Conservation (phyloP, 2,329 filamentous ascomycete genomes). For the Aureobasidium leucospermi region DNA sequence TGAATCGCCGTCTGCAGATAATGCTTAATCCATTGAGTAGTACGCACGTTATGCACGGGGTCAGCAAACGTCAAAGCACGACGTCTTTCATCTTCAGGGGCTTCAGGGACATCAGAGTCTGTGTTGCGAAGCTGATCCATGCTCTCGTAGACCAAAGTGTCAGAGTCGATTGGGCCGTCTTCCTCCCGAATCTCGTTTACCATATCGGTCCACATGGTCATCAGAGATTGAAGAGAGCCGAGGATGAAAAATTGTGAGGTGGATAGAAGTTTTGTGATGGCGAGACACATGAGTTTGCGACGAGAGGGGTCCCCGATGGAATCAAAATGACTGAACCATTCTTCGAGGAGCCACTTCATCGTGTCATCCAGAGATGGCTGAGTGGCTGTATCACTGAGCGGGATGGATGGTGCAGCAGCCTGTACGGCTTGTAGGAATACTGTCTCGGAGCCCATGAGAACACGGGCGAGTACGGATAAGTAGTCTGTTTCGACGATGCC, state of each 20-base stretch:
- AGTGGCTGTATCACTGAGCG: conserved; percentile 11
- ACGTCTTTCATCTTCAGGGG: conserved; percentile 39
- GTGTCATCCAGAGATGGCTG: conserved; percentile 25
- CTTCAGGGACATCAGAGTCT: conserved; percentile 24
- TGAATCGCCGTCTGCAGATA: conserved; percentile 54
- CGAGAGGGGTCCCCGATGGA: conserved; percentile 58
- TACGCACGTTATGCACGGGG: conserved; percentile 59
- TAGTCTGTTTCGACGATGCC: conserved; percentile 77
- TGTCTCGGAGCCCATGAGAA: conserved; percentile 64
- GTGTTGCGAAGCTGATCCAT: conserved; percentile 19
- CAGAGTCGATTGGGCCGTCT: conserved; percentile 33
- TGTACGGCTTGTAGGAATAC: conserved; percentile 55
- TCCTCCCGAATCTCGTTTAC: conserved; percentile 60
- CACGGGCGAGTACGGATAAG: conserved; percentile 70
- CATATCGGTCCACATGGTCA: conserved; percentile 68
- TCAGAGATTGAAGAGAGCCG: conserved; percentile 58
- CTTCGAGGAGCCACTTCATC: conserved; percentile 45
- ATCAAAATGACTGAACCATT: conserved; percentile 62
- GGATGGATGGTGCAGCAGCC: conserved; percentile 16
- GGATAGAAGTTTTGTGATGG: conserved; percentile 64
- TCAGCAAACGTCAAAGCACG: conserved; percentile 52
- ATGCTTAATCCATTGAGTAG: conserved; percentile 57
- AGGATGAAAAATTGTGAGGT: conserved; percentile 44
- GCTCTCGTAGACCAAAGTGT: conserved; percentile 36
- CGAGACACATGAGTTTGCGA: conserved; percentile 66